phyloP scores from a whole-genome alignment of 768 basidiomycete species.

The Xerocomellus amylosporus region DNA sequence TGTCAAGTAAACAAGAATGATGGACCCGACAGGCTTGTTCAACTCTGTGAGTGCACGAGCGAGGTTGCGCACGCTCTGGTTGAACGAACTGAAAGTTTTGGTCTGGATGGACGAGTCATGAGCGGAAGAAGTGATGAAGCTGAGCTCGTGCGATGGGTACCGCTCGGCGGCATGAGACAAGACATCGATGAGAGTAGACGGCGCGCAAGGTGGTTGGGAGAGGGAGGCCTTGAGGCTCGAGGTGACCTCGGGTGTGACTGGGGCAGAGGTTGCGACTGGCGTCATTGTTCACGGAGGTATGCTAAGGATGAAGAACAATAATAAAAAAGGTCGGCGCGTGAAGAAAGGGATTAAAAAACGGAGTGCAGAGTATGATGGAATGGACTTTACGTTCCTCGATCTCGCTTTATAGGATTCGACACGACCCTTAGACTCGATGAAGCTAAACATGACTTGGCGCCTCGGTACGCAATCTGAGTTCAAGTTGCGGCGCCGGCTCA shows the following conservation, averaged over 20 bases:
- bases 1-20: slow-evolving; percentile 27
- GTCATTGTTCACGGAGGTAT: slow-evolving; percentile 4
- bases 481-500: too few species aligned
- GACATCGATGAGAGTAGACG: slow-evolving; percentile 25
- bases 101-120: slow-evolving; percentile 24
- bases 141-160: slow-evolving; percentile 23
- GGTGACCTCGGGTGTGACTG: neutral
- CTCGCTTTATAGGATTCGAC: slow-evolving; percentile 6
- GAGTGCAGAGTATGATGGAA: neutral
- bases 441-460: neutral
- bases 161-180: slow-evolving; percentile 16
- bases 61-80: slow-evolving; percentile 15
- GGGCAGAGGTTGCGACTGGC: slow-evolving; percentile 3
- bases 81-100: slow-evolving; percentile 19
- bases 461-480: neutral
- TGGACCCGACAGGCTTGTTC: slow-evolving; percentile 21
- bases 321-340: neutral
- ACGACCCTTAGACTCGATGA: neutral
- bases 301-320: neutral
- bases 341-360: neutral
- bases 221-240: slow-evolving; percentile 7
- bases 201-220: slow-evolving; percentile 3
- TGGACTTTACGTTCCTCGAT: neutral
- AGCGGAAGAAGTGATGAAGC: slow-evolving; percentile 25
- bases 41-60: slow-evolving; percentile 12